Conservation (phyloP, 805 yeast species). For the Cephaloascus albidus region DNA sequence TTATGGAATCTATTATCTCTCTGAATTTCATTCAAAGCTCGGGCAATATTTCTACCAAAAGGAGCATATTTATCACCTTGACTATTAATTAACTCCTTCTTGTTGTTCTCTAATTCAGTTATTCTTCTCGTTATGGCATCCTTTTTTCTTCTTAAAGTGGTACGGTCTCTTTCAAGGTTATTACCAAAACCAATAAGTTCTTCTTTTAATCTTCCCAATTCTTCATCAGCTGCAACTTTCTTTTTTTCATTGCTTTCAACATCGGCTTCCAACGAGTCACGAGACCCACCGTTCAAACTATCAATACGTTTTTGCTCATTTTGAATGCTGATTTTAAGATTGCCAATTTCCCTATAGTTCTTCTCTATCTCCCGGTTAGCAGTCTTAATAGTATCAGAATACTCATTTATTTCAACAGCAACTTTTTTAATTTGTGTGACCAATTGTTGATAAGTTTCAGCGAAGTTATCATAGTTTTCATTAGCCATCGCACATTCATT, state of each 20-base stretch:
- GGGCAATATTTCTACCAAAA: conserved; percentile 38
- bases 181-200: neutral
- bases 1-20: conserved; percentile 27
- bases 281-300: conserved; percentile 32
- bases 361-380: neutral
- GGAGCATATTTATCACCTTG: conserved; percentile 31
- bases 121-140: conserved; percentile 10
- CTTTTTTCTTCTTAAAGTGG: conserved; percentile 3
- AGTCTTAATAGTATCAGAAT: neutral
- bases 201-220: neutral
- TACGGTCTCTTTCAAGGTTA: neutral
- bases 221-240: neutral
- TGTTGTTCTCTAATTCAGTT: conserved; percentile 12
- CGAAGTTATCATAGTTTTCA: conserved; percentile 1
- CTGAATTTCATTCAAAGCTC: conserved; percentile 31
- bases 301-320: conserved; percentile 29
- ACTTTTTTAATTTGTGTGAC: neutral
- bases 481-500: conserved; percentile 3
- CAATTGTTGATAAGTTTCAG: neutral
- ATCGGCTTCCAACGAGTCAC: conserved; percentile 17
- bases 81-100: conserved; percentile 1
- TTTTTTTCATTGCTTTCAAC: neutral
- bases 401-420: neutral
- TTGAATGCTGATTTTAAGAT: conserved; percentile 2
- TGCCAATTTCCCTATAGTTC: conserved; percentile 1